These are phyloP conservation scores for Fusarium nematophilum DNA, from an alignment of 2,329 filamentous ascomycete genomes.

Conservation along the genomic window DNA sequence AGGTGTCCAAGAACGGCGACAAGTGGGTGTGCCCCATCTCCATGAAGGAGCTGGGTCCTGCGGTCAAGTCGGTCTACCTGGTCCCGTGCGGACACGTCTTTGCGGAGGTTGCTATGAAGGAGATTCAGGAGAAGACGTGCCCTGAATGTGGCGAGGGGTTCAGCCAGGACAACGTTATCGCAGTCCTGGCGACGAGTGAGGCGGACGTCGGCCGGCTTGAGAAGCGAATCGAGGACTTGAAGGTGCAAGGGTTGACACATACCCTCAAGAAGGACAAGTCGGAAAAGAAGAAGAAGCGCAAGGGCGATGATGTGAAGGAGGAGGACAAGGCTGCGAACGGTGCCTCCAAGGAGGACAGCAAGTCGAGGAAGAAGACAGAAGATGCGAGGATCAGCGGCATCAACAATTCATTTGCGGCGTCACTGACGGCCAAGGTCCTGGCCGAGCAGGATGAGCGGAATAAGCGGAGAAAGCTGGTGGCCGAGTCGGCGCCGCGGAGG, in stretches of 20 bases:
- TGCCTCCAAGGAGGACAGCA: constrained; percentile 42
- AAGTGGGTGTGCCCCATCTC: constrained; percentile 89
- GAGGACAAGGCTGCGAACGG: constrained; percentile 64
- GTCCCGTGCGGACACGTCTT: constrained; percentile 97
- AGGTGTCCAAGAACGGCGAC: constrained; percentile 68
- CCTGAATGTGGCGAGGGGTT: constrained; percentile 83
- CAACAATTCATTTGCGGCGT: constrained; percentile 88
- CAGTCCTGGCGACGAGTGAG: constrained; percentile 79
- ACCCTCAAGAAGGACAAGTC: constrained; percentile 84
- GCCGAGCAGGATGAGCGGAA: constrained; percentile 87
- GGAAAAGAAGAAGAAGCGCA: constrained; percentile 78
- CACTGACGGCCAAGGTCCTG: constrained; percentile 85
- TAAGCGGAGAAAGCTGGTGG: constrained; percentile 77
- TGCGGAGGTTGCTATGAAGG: constrained; percentile 84
- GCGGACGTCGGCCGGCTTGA: constrained; percentile 76
- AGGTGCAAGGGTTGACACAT: constrained; percentile 80
- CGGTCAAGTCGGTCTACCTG: constrained; percentile 84
- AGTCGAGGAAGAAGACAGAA: constrained; percentile 46
- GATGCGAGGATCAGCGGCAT: constrained; percentile 69
- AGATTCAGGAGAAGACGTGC: constrained; percentile 73
- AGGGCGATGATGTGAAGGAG: constrained; percentile 51
- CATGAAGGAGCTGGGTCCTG: constrained; percentile 83
- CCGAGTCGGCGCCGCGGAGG: constrained; percentile 28
- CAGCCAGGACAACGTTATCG: constrained; percentile 79
- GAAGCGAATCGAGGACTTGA: constrained; percentile 75